Evolutionary conservation across 192 early-diverging fungal genomes (phyloP), one percentile per base, ranked within the genome.

Genomic region (Backusella liffmaniae): DNA sequence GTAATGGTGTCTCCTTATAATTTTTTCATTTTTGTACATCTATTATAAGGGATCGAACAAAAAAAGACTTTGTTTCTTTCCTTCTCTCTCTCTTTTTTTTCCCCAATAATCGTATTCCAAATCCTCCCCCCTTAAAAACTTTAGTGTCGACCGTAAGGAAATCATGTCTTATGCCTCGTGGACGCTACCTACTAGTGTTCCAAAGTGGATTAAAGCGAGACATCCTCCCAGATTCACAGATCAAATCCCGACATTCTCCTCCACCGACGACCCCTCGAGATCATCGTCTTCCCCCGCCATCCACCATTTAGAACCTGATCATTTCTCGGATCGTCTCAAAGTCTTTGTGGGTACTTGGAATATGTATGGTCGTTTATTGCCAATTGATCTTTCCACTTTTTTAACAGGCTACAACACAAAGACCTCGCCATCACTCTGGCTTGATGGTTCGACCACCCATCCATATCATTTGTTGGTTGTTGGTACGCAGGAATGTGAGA

Each of bases 321-420:
- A 29, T 35, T 62, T 71, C 7, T 51, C 51, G 15, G 69, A 82
- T 42, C 76, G 84, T 15, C 77, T 88, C 13, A 88, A 88, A 53
- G 79, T 88, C 10, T 88, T 88, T 79, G 76, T 88, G 12, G 87
- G 87, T 30, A 88, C 87, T 12, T 88, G 87, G 87, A 88, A 88
- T 59, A 88, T 88, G 87, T 84, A 83, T 73, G 85, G 85, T 0
- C 79, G 81, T 16, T 72, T 86, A 26, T 34, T 78, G 26, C 79
- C 49, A 3, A 79, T 83, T 15, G 84, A 83, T 7, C 56, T 86
- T 3, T 77, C 77, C 0, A 77, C 79, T 9, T 86, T 86, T 37
- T 49, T 86, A 8, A 83, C 83, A 8, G 23, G 77, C 9, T 15
- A 78, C 10, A 16, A 74, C 21, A 66, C 18, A 18, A 35, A 37